Evolutionary conservation across 331 rosid species (phyloP), one percentile per base, ranked within the genome.

Genomic region (Rosa hybrid): DNA sequence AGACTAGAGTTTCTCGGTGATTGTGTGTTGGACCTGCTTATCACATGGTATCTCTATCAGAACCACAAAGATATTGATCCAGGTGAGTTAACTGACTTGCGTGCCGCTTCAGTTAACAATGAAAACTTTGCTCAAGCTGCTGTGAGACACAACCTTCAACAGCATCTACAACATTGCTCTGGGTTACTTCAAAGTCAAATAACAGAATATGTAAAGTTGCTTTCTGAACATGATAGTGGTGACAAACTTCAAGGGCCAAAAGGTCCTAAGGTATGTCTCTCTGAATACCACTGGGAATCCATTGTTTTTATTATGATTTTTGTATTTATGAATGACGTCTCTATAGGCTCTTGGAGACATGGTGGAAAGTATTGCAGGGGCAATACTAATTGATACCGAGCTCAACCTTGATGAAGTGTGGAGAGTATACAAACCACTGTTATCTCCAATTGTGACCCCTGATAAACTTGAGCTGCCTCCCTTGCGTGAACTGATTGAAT

Each of bases 1-100:
- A 87, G 98, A 86, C 96, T 96, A 49, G 98, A 96, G 81, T 96
- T 90, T 91, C 97, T 96, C 18, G 99, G 99, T 0, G 99, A 93
- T 78, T 84, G 97, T 4, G 98, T 93, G 46, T 82, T 96, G 88
- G 99, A 93, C 90, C 78, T 96, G 72, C 99, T 96, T 77, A 90
- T 93, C 80, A 93, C 99, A 68, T 67, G 91, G 92, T 83, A 96
- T 87, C 92, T 93, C 75, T 96, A 89, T 85, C 83, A 87, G 86
- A 87, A 54, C 81, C 82, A 91, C 83, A 71, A 77, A 56, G 91
- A 90, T 82, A 82, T 91, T 75, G 98, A 91, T 86, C 97, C 88
- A 25, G 99, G 99, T 41, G 94, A 93, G 86, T 85, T 91, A 89
- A 96, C 98, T 18, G 98, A 96, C 84, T 84, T 95, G 87, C 97